Conservation (phyloP, 306 rosid genomes). For the Quercus cerris region DNA sequence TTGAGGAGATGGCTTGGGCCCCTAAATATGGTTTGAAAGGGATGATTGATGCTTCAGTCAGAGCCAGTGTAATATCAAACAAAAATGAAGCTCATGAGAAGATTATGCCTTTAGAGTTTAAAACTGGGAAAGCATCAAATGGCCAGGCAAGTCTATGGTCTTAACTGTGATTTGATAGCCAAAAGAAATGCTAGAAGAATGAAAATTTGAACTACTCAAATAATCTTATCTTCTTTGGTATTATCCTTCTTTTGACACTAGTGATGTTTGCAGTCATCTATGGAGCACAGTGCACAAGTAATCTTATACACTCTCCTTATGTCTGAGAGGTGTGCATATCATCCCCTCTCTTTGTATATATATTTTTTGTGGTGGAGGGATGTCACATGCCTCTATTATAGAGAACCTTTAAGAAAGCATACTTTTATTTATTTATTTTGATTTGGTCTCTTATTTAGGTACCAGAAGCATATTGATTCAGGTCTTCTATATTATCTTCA, state of each 20-base stretch:
- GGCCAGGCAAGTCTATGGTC: constrained; percentile 65
- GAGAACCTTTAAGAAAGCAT: background rate
- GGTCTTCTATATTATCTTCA: constrained; percentile 92
- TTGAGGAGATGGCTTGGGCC: constrained; percentile 99
- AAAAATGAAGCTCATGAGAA: constrained; percentile 39
- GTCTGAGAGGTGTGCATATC: constrained; percentile 75
- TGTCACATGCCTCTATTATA: background rate
- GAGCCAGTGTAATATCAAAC: constrained; percentile 50
- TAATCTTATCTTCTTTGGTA: constrained; percentile 3
- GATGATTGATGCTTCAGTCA: constrained; percentile 91
- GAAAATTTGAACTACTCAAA: constrained; percentile 1
- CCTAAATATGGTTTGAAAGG: constrained; percentile 95
- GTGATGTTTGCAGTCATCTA: constrained; percentile 57
- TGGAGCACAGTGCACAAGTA: constrained; percentile 91
- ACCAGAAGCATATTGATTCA: constrained; percentile 62
- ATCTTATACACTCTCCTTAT: constrained; percentile 80
- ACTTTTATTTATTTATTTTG: constrained; percentile 9
- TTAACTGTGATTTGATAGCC: constrained; percentile 2
- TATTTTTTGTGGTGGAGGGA: background rate
- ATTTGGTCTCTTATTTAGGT: constrained; percentile 44
- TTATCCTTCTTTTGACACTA: constrained; percentile 21
- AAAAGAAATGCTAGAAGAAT: constrained; percentile 16
- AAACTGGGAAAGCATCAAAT: constrained; percentile 70
- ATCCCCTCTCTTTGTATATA: background rate
- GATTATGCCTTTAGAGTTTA: constrained; percentile 89